These are phyloP conservation scores for Takashimella koratensis DNA, from an alignment of 1,284 basidiomycete genomes.

Conservation along the genomic window DNA sequence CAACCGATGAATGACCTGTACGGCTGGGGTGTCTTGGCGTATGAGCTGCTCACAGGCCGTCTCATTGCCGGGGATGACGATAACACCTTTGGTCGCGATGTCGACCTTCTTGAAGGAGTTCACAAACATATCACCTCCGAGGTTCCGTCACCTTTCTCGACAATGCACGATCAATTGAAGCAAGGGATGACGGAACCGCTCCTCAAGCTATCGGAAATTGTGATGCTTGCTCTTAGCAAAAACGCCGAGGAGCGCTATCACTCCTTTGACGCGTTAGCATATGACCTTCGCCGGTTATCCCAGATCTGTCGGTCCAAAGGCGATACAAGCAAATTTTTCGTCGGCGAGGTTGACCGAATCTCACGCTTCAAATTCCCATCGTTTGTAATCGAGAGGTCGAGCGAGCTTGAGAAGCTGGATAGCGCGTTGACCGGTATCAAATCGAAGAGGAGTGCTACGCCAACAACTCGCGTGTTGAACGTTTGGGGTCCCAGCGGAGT, in stretches of 20 bases:
- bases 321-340: constrained; percentile 29
- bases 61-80: constrained; percentile 30
- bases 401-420: constrained; percentile 22
- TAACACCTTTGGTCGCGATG: constrained; percentile 18
- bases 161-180: neutral
- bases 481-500: constrained; percentile 37
- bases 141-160: constrained; percentile 13
- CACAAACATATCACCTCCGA: constrained; percentile 30
- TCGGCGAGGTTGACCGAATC: constrained; percentile 35
- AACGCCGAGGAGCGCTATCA: constrained; percentile 39
- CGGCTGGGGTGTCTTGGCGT: constrained; percentile 38
- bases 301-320: constrained; percentile 24
- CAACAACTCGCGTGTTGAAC: constrained; percentile 18
- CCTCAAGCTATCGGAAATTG: constrained; percentile 38
- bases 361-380: constrained; percentile 31
- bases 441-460: neutral
- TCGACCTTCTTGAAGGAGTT: constrained; percentile 33
- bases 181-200: neutral
- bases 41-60: constrained; percentile 34
- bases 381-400: constrained; percentile 26
- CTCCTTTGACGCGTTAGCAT: constrained; percentile 28
- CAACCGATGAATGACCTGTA: constrained; percentile 33
- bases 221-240: constrained; percentile 35
- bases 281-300: constrained; percentile 33
- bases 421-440: constrained; percentile 14